Conservation (phyloP, 495 filamentous ascomycete genomes). For the Immersiella caudata region DNA sequence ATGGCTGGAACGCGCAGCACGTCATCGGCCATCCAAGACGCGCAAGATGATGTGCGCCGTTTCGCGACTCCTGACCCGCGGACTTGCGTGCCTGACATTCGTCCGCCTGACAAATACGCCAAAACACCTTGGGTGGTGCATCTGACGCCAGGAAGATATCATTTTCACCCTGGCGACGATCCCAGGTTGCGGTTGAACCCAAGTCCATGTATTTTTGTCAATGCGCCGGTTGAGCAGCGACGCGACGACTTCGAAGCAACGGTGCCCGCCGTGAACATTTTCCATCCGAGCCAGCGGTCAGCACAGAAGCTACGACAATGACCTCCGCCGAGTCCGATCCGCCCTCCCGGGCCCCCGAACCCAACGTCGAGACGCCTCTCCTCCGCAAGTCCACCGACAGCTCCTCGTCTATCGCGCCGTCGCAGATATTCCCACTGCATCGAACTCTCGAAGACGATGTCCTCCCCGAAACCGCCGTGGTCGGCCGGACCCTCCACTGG, state of each 20-base stretch:
- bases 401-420: neutral
- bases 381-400: conserved; percentile 23
- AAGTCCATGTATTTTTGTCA: neutral
- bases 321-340: neutral
- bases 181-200: neutral
- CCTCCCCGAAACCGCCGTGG: conserved; percentile 62
- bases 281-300: no score
- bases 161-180: neutral
- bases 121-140: neutral
- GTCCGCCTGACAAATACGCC: neutral
- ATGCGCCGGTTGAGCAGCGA: no score
- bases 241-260: no score
- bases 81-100: neutral
- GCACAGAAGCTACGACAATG: neutral
- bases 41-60: conserved; percentile 23
- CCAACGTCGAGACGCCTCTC: neutral
- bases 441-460: conserved; percentile 58
- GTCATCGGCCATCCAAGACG: conserved; percentile 15
- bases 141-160: neutral
- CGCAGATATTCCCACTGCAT: neutral
- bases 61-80: conserved; percentile 3
- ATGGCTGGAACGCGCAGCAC: conserved; percentile 12
- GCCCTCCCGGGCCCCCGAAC: neutral
- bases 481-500: conserved; percentile 68
- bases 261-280: neutral